Evolutionary conservation across 108 stramenopile genomes (phyloP).

Genomic region (Cyclostephanos invisitatus): DNA sequence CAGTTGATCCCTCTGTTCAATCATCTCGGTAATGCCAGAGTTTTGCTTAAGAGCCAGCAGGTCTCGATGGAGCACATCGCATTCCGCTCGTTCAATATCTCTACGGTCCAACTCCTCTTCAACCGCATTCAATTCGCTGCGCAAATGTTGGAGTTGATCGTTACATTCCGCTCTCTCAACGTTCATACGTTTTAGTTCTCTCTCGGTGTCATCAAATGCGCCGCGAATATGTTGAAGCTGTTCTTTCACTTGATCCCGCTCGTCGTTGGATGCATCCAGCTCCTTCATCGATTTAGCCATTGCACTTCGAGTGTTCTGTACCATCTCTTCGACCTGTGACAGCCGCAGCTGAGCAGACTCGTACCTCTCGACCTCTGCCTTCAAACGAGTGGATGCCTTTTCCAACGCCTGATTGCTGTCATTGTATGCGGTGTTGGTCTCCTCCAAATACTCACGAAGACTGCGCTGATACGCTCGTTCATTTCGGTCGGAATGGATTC

Average conservation of each 20-base stretch:
- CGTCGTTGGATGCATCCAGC: conserved; percentile 7
- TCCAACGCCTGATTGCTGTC: conserved; percentile 20
- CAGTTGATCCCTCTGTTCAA: background rate
- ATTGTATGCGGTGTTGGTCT: conserved; percentile 9
- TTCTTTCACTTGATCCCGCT: background rate
- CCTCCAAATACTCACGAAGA: conserved; percentile 17
- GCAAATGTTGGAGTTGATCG: conserved; percentile 5
- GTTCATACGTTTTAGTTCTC: conserved; percentile 36
- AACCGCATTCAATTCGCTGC: conserved; percentile 13
- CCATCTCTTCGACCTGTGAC: background rate
- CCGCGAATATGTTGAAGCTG: background rate
- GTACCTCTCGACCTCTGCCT: background rate
- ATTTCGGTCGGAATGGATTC: conserved; percentile 14
- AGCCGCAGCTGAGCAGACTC: conserved; percentile 6
- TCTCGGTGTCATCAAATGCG: conserved; percentile 17
- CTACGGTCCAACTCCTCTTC: conserved; percentile 32
- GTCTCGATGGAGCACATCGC: conserved; percentile 23
- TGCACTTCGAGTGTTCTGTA: background rate
- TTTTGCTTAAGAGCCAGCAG: conserved; percentile 1
- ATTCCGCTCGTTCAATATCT: conserved; percentile 46
- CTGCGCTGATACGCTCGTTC: conserved; percentile 10
- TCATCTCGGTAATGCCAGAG: background rate
- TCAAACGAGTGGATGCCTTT: conserved; percentile 18
- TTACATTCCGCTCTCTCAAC: conserved; percentile 45
- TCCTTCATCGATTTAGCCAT: background rate